Evolutionary conservation across 2,329 filamentous ascomycete species (phyloP).

Genomic region (Nemania diffusa): DNA sequence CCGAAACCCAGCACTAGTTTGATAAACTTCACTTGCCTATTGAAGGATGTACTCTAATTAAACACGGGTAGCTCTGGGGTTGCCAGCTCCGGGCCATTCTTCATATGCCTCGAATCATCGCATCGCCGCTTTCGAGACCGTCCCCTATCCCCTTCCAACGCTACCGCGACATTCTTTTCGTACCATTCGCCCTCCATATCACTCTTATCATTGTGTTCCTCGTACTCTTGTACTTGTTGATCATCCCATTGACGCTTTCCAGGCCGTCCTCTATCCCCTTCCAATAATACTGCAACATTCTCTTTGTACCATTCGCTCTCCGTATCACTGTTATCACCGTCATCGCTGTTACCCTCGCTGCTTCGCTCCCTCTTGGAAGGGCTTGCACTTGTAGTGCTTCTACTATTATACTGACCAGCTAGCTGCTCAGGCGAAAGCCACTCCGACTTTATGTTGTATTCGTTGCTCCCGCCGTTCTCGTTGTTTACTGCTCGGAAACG

Average conservation of each 20-base stretch:
- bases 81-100: too few species aligned
- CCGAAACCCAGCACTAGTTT: constrained; percentile 1
- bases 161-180: background rate
- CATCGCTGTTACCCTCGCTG: too few species aligned
- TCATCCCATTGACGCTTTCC: constrained; percentile 6
- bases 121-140: constrained; percentile 6
- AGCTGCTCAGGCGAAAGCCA: constrained; percentile 20
- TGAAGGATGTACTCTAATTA: too few species aligned
- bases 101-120: constrained; percentile 2
- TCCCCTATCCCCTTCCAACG: background rate
- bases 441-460: constrained; percentile 1
- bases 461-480: background rate
- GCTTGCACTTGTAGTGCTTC: constrained; percentile 13
- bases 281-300: constrained; percentile 4
- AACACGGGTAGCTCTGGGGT: too few species aligned
- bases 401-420: constrained; percentile 3
- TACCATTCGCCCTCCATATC: background rate
- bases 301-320: constrained; percentile 7
- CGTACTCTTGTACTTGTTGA: too few species aligned
- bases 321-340: background rate
- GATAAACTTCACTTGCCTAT: too few species aligned
- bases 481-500: constrained; percentile 3
- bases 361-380: constrained; percentile 6
- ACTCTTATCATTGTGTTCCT: too few species aligned
- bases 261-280: constrained; percentile 2